These are phyloP conservation scores for Chlamydomonas sp. DNA, from an alignment of 139 green algal genomes.

Conservation along the genomic window DNA sequence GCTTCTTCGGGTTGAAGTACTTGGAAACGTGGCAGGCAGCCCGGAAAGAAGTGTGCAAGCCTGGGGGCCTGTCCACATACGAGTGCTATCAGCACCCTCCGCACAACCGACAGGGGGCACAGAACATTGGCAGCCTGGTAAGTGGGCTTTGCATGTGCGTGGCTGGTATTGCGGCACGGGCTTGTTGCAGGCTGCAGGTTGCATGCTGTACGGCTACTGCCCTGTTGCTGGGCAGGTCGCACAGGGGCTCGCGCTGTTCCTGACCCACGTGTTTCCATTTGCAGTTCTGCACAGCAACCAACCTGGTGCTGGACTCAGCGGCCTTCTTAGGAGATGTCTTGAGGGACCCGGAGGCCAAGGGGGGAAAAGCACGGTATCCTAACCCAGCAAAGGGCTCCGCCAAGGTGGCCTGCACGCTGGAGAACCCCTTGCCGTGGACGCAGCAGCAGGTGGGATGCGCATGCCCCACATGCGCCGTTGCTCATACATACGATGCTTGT, in stretches of 20 bases:
- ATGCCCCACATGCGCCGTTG: not conserved
- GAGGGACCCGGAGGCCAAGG: not conserved
- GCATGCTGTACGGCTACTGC: not conserved
- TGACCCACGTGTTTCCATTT: not conserved
- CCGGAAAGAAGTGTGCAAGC: not conserved
- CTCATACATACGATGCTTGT: too few species aligned
- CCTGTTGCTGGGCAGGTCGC: too few species aligned
- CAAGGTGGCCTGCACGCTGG: not conserved
- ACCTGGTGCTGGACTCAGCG: constrained; percentile 10
- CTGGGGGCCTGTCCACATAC: constrained; percentile 5
- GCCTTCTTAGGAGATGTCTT: constrained; percentile 29
- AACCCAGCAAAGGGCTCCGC: constrained; percentile 14
- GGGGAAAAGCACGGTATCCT: not conserved
- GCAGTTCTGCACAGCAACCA: constrained; percentile 30
- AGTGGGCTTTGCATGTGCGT: not conserved
- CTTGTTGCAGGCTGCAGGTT: not conserved
- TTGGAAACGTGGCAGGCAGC: not conserved
- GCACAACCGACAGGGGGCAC: not conserved
- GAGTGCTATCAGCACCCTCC: constrained; percentile 13
- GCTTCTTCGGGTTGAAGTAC: constrained; percentile 14
- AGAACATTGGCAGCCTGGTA: constrained; percentile 28
- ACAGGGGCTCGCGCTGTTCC: not conserved
- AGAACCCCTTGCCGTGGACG: not conserved
- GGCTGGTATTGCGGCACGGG: not conserved
- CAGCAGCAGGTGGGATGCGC: not conserved